Percentiles rank a stretch among this genome's conserved stretches.
Evolutionary conservation across 371 early-diverging fungal genomes (phyloP).

Genomic region (Synchytrium microbalum): DNA sequence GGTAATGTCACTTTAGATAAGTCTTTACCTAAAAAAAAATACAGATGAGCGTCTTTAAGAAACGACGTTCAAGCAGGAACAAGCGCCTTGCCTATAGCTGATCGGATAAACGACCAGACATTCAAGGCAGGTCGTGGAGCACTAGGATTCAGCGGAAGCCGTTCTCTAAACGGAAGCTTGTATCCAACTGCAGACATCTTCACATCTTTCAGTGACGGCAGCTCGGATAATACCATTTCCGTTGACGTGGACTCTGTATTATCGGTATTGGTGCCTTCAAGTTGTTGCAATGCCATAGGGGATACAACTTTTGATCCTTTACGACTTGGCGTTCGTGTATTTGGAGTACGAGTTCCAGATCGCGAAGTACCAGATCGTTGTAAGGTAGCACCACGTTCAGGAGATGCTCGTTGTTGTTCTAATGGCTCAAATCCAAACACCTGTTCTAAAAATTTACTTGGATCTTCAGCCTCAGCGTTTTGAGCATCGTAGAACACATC

Average conservation of each 20-base stretch:
- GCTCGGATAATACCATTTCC: no score
- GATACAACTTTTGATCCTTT: no score
- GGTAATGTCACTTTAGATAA: constrained; percentile 71
- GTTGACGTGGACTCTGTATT: constrained; percentile 17
- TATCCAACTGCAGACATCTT: not conserved
- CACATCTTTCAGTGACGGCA: not conserved
- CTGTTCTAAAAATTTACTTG: constrained; percentile 9
- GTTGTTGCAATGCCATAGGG: no score
- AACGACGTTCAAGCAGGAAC: no score
- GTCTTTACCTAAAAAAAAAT: constrained; percentile 85
- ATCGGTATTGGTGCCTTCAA: constrained; percentile 10
- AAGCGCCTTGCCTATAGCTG: constrained; percentile 12
- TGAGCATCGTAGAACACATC: constrained; percentile 62
- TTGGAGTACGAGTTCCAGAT: no score
- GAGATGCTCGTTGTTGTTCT: no score
- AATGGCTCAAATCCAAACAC: constrained; percentile 13
- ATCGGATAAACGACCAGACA: constrained; percentile 25
- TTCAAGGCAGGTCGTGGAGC: constrained; percentile 31
- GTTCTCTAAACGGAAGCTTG: not conserved
- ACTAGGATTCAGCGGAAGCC: constrained; percentile 44
- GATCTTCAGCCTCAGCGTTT: constrained; percentile 22
- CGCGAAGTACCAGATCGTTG: not conserved
- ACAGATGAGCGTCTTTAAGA: constrained; percentile 67
- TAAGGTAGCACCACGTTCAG: not conserved
- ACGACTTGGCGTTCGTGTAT: no score